phyloP scores from a whole-genome alignment of 2,329 filamentous ascomycete genomes.

The Diaporthe sp. region DNA sequence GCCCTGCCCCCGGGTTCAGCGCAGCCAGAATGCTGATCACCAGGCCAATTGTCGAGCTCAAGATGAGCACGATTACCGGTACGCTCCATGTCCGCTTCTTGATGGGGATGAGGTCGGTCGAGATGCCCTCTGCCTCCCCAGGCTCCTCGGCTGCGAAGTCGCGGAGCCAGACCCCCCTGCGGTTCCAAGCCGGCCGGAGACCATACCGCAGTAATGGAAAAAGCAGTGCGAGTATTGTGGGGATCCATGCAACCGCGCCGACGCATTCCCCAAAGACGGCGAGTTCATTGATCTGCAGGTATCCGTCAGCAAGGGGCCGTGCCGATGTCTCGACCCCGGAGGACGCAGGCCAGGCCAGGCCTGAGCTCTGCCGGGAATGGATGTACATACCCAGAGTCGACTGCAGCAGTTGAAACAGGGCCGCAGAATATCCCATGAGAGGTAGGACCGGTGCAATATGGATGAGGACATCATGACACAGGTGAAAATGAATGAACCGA shows the following conservation, averaged over 20 bases:
- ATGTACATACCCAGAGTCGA: slow-evolving; percentile 33
- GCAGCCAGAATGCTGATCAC: slow-evolving; percentile 26
- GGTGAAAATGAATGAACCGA: not conserved
- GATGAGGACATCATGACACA: slow-evolving; percentile 22
- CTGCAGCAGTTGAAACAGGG: slow-evolving; percentile 34
- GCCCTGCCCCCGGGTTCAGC: slow-evolving; percentile 19
- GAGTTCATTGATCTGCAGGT: slow-evolving; percentile 32
- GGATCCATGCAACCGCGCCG: slow-evolving; percentile 45
- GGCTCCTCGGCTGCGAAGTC: slow-evolving; percentile 44
- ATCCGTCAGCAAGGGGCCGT: slow-evolving; percentile 27
- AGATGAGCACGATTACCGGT: slow-evolving; percentile 13
- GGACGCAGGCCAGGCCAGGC: not conserved
- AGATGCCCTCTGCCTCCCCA: slow-evolving; percentile 22
- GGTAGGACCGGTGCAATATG: slow-evolving; percentile 11
- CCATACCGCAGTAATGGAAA: slow-evolving; percentile 45
- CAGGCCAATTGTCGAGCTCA: slow-evolving; percentile 25
- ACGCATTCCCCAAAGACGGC: slow-evolving; percentile 44
- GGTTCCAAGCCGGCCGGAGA: slow-evolving; percentile 43
- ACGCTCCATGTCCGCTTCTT: slow-evolving; percentile 18
- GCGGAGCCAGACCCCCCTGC: slow-evolving; percentile 48
- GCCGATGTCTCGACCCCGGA: not conserved
- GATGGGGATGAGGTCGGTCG: slow-evolving; percentile 10
- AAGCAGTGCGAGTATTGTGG: slow-evolving; percentile 43
- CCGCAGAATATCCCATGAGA: slow-evolving; percentile 33
- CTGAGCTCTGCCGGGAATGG: not conserved